Conservation (phyloP, 2,329 filamentous ascomycete species). For the Colletotrichum somersetense region DNA sequence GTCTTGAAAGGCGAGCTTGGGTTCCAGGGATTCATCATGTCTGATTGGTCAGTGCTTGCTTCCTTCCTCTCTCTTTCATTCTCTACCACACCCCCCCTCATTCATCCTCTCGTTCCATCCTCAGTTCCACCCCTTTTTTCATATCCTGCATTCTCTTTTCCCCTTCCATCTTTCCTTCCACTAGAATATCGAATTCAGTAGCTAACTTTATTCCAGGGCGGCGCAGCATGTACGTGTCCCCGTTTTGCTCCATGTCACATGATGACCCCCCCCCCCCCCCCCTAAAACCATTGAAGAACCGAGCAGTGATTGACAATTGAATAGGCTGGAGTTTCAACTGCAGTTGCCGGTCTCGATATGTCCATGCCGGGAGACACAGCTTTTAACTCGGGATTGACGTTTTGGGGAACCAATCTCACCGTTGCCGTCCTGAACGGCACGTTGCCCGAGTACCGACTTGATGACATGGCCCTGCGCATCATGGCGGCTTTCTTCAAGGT, state of each 20-base stretch:
- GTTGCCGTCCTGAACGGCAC: slow-evolving; percentile 91
- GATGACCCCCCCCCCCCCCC: neutral
- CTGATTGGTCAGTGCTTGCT: slow-evolving; percentile 71
- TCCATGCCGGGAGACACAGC: slow-evolving; percentile 87
- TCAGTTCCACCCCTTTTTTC: no score
- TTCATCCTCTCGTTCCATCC: no score
- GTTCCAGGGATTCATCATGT: slow-evolving; percentile 85
- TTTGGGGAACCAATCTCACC: slow-evolving; percentile 90
- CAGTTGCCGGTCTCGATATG: slow-evolving; percentile 84
- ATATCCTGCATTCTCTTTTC: no score
- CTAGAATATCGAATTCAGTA: neutral
- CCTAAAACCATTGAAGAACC: no score
- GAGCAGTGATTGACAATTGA: slow-evolving; percentile 54
- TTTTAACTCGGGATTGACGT: slow-evolving; percentile 80
- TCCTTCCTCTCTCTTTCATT: neutral
- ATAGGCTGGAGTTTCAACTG: slow-evolving; percentile 75
- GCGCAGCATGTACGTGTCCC: slow-evolving; percentile 9
- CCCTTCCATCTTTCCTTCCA: no score
- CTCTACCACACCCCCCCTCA: no score
- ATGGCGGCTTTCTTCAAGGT: slow-evolving; percentile 79
- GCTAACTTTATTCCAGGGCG: slow-evolving; percentile 3
- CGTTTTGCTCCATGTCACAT: no score
- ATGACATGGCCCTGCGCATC: slow-evolving; percentile 92
- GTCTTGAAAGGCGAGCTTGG: slow-evolving; percentile 84
- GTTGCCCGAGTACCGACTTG: slow-evolving; percentile 85